Percentiles rank a stretch among this genome's conserved stretches.
Conservation (phyloP, 2,329 filamentous ascomycete genomes). For the Ilyonectria sp. region DNA sequence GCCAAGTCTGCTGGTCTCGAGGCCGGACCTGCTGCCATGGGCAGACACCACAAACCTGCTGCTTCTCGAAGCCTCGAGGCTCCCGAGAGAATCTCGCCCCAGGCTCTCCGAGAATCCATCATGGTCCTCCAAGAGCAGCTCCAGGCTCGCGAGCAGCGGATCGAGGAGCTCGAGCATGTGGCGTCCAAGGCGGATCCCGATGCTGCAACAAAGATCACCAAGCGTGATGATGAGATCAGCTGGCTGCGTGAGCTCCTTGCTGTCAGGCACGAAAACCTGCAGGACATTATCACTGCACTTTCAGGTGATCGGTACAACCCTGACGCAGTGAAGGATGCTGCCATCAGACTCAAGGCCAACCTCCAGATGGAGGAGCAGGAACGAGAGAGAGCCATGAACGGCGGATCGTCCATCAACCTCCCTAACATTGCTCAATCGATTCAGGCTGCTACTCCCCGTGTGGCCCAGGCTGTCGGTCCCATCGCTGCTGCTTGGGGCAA, state of each 20-base stretch:
- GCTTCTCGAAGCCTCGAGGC: slow-evolving; percentile 62
- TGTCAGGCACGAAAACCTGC: slow-evolving; percentile 90
- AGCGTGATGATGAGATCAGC: slow-evolving; percentile 92
- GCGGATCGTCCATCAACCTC: slow-evolving; percentile 76
- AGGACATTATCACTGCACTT: slow-evolving; percentile 89
- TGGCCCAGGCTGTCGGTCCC: slow-evolving; percentile 85
- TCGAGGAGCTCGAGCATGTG: slow-evolving; percentile 87
- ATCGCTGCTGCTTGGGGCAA: slow-evolving; percentile 95
- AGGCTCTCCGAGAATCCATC: slow-evolving; percentile 95
- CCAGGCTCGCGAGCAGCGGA: slow-evolving; percentile 90
- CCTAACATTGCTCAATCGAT: slow-evolving; percentile 85
- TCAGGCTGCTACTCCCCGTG: slow-evolving; percentile 84
- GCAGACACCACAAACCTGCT: slow-evolving; percentile 42
- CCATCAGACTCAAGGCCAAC: slow-evolving; percentile 93
- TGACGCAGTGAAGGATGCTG: slow-evolving; percentile 87
- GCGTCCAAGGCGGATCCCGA: slow-evolving; percentile 81
- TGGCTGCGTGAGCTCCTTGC: slow-evolving; percentile 96
- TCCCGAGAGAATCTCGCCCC: slow-evolving; percentile 91
- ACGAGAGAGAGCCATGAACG: slow-evolving; percentile 85
- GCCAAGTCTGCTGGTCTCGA: slow-evolving; percentile 72
- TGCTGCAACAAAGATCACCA: slow-evolving; percentile 85
- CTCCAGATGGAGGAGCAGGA: slow-evolving; percentile 99
- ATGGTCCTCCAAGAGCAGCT: slow-evolving; percentile 97
- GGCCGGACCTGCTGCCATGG: slow-evolving; percentile 41
- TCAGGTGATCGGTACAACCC: slow-evolving; percentile 83